These are phyloP conservation scores for Blastobotrys muscicola DNA, from an alignment of 805 yeast genomes.

Conservation along the genomic window DNA sequence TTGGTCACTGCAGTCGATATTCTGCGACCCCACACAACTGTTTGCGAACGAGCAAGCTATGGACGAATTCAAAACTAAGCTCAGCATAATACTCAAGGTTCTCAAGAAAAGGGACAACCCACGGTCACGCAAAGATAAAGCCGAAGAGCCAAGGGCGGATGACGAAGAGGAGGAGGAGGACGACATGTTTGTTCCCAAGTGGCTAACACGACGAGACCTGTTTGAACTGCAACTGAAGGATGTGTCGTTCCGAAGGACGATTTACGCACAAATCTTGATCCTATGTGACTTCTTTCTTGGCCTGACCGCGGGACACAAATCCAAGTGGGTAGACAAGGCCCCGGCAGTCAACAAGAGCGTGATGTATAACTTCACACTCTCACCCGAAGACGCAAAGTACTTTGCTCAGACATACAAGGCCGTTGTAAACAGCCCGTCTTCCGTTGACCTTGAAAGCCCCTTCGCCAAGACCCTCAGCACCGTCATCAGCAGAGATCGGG, in stretches of 20 bases:
- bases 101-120: slow-evolving; percentile 9
- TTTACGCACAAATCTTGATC: slow-evolving; percentile 23
- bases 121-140: not conserved
- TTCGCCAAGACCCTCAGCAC: slow-evolving; percentile 12
- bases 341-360: slow-evolving; percentile 18
- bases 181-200: slow-evolving; percentile 24
- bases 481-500: slow-evolving; percentile 18
- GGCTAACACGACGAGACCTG: slow-evolving; percentile 27
- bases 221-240: slow-evolving; percentile 28
- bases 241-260: slow-evolving; percentile 22
- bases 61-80: slow-evolving; percentile 9
- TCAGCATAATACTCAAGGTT: slow-evolving; percentile 14
- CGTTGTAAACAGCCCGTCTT: slow-evolving; percentile 1
- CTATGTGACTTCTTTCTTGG: slow-evolving; percentile 21
- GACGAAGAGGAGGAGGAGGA: slow-evolving; percentile 5
- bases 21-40: slow-evolving; percentile 21
- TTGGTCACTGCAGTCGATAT: slow-evolving; percentile 25
- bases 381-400: slow-evolving; percentile 13
- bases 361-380: slow-evolving; percentile 13
- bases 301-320: slow-evolving; percentile 10
- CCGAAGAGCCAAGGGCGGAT: not conserved
- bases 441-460: slow-evolving; percentile 11
- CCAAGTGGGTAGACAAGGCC: slow-evolving; percentile 6
- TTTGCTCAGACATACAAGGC: slow-evolving; percentile 6
- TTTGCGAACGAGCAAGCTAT: slow-evolving; percentile 6